These are phyloP conservation scores for Liriodendron chinense DNA, from an alignment of 164 flowering plant species.

Conservation along the genomic window DNA sequence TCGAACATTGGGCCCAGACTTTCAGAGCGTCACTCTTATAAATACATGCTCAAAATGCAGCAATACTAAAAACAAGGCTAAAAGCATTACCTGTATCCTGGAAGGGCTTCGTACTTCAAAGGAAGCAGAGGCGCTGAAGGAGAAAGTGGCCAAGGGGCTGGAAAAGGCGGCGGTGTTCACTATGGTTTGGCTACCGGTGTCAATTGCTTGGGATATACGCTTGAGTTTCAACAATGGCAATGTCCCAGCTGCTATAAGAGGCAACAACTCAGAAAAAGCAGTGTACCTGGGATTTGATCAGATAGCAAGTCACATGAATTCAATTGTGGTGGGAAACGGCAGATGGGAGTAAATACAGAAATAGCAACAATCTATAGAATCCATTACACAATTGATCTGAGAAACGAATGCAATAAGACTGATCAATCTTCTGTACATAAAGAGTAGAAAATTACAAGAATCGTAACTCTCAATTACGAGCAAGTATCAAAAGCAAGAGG, in stretches of 20 bases:
- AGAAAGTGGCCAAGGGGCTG: slow-evolving; percentile 67
- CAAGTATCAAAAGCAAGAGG: not conserved
- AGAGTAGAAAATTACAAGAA: not conserved
- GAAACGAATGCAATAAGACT: not conserved
- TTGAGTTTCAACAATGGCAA: slow-evolving; percentile 71
- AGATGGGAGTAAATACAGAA: not conserved
- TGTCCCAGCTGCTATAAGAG: slow-evolving; percentile 76
- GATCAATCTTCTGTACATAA: not conserved
- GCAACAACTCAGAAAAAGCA: slow-evolving; percentile 93
- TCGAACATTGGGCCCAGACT: not conserved
- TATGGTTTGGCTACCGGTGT: slow-evolving; percentile 50
- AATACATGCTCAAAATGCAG: not conserved
- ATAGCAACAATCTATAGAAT: not conserved
- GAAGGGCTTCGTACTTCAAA: slow-evolving; percentile 90
- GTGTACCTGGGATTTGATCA: slow-evolving; percentile 60
- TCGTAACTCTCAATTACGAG: not conserved
- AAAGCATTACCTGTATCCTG: slow-evolving; percentile 72
- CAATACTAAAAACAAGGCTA: not conserved
- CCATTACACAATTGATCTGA: not conserved
- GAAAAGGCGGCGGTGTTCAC: slow-evolving; percentile 63
- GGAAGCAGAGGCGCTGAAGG: slow-evolving; percentile 84
- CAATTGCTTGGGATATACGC: slow-evolving; percentile 62
- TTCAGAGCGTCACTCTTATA: not conserved
- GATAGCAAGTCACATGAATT: not conserved
- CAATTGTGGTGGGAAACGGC: not conserved